Percentiles rank a stretch among this genome's conserved stretches.
Evolutionary conservation across 257 asterid species (phyloP).

Genomic region (Solanum lycopersicoides): DNA sequence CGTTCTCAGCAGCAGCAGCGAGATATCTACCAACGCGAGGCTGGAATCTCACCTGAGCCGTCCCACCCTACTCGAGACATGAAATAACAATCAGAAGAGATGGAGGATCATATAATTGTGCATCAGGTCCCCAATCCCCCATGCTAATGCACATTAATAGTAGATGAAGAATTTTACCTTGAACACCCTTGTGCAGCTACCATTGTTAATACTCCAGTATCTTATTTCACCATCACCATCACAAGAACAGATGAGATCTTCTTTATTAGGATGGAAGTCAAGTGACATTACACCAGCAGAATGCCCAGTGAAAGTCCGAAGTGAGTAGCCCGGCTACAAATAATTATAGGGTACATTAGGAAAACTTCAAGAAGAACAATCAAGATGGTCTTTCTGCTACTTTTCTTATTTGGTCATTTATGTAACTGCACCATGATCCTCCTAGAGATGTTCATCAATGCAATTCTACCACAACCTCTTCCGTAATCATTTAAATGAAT

Average conservation of each 20-base stretch:
- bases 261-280: constrained; percentile 94
- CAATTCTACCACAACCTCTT: not conserved
- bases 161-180: constrained; percentile 35
- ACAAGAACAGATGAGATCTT: constrained; percentile 87
- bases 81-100: not conserved
- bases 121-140: not conserved
- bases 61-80: constrained; percentile 60
- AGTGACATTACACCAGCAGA: constrained; percentile 80
- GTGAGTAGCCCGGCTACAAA: constrained; percentile 71
- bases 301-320: constrained; percentile 85
- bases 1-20: constrained; percentile 94
- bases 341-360: not conserved
- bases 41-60: constrained; percentile 86
- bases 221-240: constrained; percentile 93
- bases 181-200: constrained; percentile 62
- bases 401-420: not conserved
- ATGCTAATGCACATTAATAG: not conserved
- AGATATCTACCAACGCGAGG: constrained; percentile 85
- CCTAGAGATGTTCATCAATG: not conserved
- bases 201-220: constrained; percentile 78
- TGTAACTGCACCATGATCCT: not conserved
- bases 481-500: not conserved
- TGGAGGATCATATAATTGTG: not conserved
- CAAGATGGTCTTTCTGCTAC: not conserved
- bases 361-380: not conserved